These are phyloP conservation scores for Flaveria sonorensis DNA, from an alignment of 129 eudicot genomes.

Conservation along the genomic window DNA sequence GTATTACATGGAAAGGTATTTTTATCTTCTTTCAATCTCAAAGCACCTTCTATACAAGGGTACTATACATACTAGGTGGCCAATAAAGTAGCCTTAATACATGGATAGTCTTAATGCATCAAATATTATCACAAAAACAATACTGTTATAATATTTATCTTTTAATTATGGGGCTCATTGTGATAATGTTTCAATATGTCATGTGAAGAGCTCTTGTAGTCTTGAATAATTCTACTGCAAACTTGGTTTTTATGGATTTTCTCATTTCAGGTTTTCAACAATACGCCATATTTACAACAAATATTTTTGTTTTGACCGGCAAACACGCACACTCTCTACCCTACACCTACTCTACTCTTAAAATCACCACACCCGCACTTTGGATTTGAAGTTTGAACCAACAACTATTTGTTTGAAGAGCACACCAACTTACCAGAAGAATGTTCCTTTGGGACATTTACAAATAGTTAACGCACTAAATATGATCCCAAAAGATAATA, in stretches of 20 bases:
- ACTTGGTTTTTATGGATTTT: not conserved
- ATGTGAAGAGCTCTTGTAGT: conserved; percentile 3
- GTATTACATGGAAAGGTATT: conserved; percentile 56
- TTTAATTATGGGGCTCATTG: not conserved
- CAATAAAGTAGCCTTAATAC: conserved; percentile 1
- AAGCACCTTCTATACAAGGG: not conserved
- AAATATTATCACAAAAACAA: not conserved
- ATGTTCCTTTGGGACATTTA: too few relatives aligned
- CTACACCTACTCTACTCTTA: too few relatives aligned
- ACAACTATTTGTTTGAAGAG: too few relatives aligned
- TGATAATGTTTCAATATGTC: not conserved
- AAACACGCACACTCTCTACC: too few relatives aligned
- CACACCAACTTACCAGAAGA: too few relatives aligned
- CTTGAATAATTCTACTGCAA: not conserved
- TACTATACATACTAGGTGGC: not conserved
- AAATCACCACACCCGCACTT: too few relatives aligned
- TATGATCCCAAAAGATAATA: not conserved
- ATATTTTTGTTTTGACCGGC: too few relatives aligned
- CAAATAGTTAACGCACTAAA: not conserved
- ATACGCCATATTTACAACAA: not conserved
- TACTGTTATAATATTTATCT: not conserved
- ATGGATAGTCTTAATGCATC: not conserved
- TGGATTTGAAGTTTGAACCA: too few relatives aligned
- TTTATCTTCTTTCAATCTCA: not conserved
- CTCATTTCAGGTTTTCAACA: not conserved